Evolutionary conservation across 2,329 filamentous ascomycete species (phyloP).

Genomic region (Fusarium falciforme): DNA sequence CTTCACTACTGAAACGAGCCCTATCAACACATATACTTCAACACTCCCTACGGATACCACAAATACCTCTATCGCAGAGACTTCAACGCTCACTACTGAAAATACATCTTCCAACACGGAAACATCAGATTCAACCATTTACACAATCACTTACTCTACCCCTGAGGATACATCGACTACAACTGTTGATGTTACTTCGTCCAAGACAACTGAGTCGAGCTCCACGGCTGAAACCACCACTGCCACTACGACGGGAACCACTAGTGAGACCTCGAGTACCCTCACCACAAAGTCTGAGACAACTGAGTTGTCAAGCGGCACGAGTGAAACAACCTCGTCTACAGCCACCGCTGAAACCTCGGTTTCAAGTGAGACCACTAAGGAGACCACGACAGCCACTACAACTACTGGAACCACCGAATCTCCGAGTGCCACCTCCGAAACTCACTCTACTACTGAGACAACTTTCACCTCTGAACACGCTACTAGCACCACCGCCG

Average conservation of each 20-base stretch:
- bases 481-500: neutral
- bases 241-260: neutral
- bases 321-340: neutral
- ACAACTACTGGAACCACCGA: neutral
- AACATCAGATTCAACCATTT: neutral
- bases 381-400: neutral
- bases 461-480: neutral
- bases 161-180: neutral
- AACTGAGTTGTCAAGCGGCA: neutral
- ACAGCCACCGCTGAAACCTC: neutral
- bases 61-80: neutral
- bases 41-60: neutral
- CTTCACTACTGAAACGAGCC: neutral
- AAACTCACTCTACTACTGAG: neutral
- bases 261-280: neutral
- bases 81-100: neutral
- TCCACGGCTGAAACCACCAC: neutral
- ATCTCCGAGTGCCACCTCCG: neutral
- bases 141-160: neutral
- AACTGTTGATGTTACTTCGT: neutral
- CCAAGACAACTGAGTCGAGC: slow-evolving; percentile 2
- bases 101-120: neutral
- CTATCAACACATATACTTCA: neutral
- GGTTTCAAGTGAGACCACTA: neutral
- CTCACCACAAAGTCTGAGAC: neutral